Evolutionary conservation across 768 basidiomycete species (phyloP).

Genomic region (Fomitopsis serialis): DNA sequence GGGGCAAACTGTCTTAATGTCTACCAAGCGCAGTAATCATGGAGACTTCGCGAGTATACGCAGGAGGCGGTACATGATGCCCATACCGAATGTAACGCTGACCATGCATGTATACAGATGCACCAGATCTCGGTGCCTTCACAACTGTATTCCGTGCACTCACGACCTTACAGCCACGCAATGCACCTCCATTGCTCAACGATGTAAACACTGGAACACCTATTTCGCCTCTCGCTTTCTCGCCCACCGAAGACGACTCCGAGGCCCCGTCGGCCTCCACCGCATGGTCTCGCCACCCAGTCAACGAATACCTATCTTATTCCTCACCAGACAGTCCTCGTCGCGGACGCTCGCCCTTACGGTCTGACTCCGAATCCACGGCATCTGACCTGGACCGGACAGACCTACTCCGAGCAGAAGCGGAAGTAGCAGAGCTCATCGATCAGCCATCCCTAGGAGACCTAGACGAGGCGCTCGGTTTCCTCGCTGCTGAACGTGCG

Average conservation of each 20-base stretch:
- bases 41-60: no score
- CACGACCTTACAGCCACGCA: slow-evolving; percentile 47
- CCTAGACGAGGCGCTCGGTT: slow-evolving; percentile 69
- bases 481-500: slow-evolving; percentile 66
- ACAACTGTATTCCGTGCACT: slow-evolving; percentile 64
- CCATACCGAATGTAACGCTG: not conserved
- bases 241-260: slow-evolving; percentile 35
- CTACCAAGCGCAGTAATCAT: no score
- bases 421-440: slow-evolving; percentile 23
- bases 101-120: slow-evolving; percentile 32
- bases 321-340: slow-evolving; percentile 19
- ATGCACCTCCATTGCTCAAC: slow-evolving; percentile 15
- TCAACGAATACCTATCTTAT: slow-evolving; percentile 50
- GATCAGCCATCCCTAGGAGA: slow-evolving; percentile 65
- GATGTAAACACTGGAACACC: slow-evolving; percentile 19
- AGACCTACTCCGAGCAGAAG: slow-evolving; percentile 17
- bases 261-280: slow-evolving; percentile 42
- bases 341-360: slow-evolving; percentile 10
- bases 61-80: no score
- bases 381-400: slow-evolving; percentile 20
- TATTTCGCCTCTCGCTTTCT: slow-evolving; percentile 22
- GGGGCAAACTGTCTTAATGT: no score
- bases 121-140: slow-evolving; percentile 72
- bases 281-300: slow-evolving; percentile 57
- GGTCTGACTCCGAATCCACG: slow-evolving; percentile 16